Evolutionary conservation across 108 stramenopile species (phyloP), one percentile per base, ranked within the genome.

Genomic region (Asterionellopsis glacialis): DNA sequence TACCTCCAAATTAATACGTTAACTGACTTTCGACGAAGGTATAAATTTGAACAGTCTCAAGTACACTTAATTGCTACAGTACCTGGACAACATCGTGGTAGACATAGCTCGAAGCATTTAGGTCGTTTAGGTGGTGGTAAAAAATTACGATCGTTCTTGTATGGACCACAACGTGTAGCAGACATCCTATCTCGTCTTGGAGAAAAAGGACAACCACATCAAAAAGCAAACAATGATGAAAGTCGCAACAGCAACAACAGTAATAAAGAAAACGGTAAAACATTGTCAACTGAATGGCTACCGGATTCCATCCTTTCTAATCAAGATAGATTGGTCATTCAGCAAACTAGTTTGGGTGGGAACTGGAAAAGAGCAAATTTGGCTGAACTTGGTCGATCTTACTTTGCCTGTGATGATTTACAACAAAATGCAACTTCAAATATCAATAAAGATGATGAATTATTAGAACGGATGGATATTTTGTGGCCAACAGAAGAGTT

Each of bases 311-410:
- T 85, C 12, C 33, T 79, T 9, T 52, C 75, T 3, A 68, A 66
- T 11, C 59, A 64, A 11, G 87, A 88, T 67, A 68, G 77, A 39
- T 49, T 92, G 18, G 53, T 87, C 24, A 22, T 84, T 11, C 91
- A 92, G 53, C 81, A 85, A 0, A 92, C 91, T 0, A 82, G 80
- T 50, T 57, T 92, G 41, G 87, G 91, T 16, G 73, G 75, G 11
- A 67, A 84, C 45, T 85, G 82, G 85, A 73, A 69, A 25, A 48
- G 68, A 45, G 42, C 51, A n/a, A 54, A 81, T 54, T 50, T 87
- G 48, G 81, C 84, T 18, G 59, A 58, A 13, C 40, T 92, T 33
- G 75, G 69, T 15, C 61, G 55, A 38, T 67, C 61, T 9, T 88
- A 87, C 47, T 61, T 92, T 44, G 70, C 65, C 19, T 68, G 65